These are phyloP conservation scores for Capsicum rhomboideum DNA, from an alignment of 257 asterid species.

Conservation along the genomic window DNA sequence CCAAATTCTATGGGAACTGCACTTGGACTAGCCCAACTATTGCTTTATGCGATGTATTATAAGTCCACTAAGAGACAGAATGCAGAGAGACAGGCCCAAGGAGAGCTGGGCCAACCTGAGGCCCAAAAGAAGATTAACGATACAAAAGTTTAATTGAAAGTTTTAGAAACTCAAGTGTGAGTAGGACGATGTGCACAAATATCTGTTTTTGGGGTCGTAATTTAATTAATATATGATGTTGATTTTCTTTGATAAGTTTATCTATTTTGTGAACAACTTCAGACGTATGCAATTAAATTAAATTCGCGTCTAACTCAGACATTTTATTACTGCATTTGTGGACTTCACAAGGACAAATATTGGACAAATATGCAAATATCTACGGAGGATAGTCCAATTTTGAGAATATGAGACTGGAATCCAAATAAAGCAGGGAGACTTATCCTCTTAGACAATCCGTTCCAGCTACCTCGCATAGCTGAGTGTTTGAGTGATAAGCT, in stretches of 20 bases:
- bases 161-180: too few species aligned
- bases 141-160: background rate
- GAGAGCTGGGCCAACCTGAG: background rate
- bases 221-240: too few species aligned
- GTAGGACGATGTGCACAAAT: too few species aligned
- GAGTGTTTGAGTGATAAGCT: conserved; percentile 85
- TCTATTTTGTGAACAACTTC: too few species aligned
- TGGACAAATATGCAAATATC: too few species aligned
- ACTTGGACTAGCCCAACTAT: conserved; percentile 62
- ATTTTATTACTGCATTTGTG: too few species aligned
- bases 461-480: conserved; percentile 85
- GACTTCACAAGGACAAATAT: too few species aligned
- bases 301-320: too few species aligned
- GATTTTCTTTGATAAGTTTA: too few species aligned
- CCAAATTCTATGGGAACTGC: conserved; percentile 63
- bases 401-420: background rate
- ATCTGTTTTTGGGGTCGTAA: too few species aligned
- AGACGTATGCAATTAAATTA: too few species aligned
- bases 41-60: conserved; percentile 59
- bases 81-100: background rate
- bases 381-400: background rate
- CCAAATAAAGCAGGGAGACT: background rate
- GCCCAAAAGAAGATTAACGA: background rate
- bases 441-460: conserved; percentile 46
- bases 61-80: conserved; percentile 34